Evolutionary conservation across 768 basidiomycete genomes (phyloP), one percentile per base, ranked within the genome.

Genomic region (Gymnopilus dilepis): DNA sequence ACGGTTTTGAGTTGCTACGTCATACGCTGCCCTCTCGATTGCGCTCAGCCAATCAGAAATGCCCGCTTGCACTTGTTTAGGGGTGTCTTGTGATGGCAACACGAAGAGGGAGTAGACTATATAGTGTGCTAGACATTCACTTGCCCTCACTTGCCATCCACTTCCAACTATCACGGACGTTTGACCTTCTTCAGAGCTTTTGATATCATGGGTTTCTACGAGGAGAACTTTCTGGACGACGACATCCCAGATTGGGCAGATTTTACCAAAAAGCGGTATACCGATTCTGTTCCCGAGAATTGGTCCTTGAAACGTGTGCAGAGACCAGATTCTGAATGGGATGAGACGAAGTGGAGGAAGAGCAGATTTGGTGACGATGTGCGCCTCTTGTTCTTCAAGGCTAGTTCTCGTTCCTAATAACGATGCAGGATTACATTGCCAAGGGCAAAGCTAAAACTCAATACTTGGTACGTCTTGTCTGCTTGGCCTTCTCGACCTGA

Each of bases 381-480:
- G n/a, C 28, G 58, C 6, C 0, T 7, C 24, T 21, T 9, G 3
- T 37, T 37, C 34, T 37, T 37, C n/a, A n/a, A n/a, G n/a, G n/a
- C n/a, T n/a, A n/a, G n/a, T n/a, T n/a, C n/a, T n/a, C n/a, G n/a
- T n/a, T n/a, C n/a, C n/a, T n/a, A n/a, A n/a, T n/a, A n/a, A n/a
- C n/a, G n/a, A n/a, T n/a, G n/a, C 31, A 59, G 58, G 48, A 17
- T 22, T 31, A 47, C 15, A 43, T 56, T 38, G 34, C 42, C 8
- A 61, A 55, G 56, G 43, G 54, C n/a, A 57, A 54, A 37, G 55
- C 48, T 19, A 59, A 59, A n/a, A 24, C 58, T 24, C 47, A 59
- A 19, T 59, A 38, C 40, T 7, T 59, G 11, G 58, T 59, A 15
- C 11, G 48, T 59, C n/a, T n/a, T n/a, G n/a, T n/a, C n/a, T n/a